phyloP scores from a whole-genome alignment of 2,329 filamentous ascomycete species.

The Phialophora macrospora region DNA sequence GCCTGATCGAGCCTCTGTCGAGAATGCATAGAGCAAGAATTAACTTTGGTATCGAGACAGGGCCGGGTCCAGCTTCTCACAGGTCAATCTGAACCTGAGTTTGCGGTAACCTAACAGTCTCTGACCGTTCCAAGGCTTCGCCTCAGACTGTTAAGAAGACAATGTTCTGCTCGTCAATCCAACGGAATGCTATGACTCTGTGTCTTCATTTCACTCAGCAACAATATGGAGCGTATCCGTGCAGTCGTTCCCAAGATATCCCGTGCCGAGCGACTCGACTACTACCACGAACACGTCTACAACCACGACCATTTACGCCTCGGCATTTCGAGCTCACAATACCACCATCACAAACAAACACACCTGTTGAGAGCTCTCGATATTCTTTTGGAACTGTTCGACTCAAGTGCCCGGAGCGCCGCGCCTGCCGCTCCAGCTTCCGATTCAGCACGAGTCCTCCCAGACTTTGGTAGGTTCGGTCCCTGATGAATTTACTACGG shows the following conservation, averaged over 20 bases:
- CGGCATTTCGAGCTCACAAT: background rate
- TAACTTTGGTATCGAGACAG: background rate
- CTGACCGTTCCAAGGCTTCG: background rate
- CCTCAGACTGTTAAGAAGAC: background rate
- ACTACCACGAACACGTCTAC: slow-evolving; percentile 2
- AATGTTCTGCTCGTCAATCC: background rate
- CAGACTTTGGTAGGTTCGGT: slow-evolving; percentile 10
- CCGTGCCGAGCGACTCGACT: slow-evolving; percentile 1
- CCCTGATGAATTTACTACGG: background rate
- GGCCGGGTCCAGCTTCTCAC: background rate
- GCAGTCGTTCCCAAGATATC: background rate
- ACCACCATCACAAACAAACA: slow-evolving; percentile 5
- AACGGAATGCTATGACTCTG: background rate
- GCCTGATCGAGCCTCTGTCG: background rate
- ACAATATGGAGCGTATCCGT: slow-evolving; percentile 4
- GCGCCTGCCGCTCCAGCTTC: background rate
- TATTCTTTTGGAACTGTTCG: slow-evolving; percentile 10
- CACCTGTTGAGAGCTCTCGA: slow-evolving; percentile 11
- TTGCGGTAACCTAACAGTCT: background rate
- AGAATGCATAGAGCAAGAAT: background rate
- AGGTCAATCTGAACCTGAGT: background rate
- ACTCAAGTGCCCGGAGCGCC: background rate
- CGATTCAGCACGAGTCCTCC: background rate
- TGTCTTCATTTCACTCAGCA: background rate
- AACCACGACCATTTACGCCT: slow-evolving; percentile 8